Base-by-base conservation (phyloP, 2,329 filamentous ascomycete species). In the Scopulariopsis brevicaulis region DNA sequence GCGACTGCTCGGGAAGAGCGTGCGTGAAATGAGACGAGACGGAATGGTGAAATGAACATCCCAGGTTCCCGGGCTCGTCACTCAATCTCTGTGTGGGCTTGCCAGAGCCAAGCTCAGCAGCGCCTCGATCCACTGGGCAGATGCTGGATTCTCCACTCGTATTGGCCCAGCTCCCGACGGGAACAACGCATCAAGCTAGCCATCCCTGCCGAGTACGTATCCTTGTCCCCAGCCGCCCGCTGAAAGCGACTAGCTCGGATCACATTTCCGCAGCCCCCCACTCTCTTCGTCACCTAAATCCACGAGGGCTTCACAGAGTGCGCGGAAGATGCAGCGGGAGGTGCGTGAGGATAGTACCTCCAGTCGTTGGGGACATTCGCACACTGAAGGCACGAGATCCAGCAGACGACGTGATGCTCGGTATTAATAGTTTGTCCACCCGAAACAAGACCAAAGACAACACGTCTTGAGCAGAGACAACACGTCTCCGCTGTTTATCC, bases 141-240 rank as follows among this genome's bases (percentile, higher is more conserved):
- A 57, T 57, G 28, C 55, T 57, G 48, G 55, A 22, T 40, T 53
- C 55, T 46, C n/a, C 18, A 40, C 40, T 28, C 5, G 22, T 25
- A 58, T 58, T 58, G 56, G 56, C 20, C 37, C 34, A 53, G 55
- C 46, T 43, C 20, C 55, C 48, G 32, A 32, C 51, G 48, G 37
- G 53, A 52, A 34, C 57, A 58, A 55, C 57, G 55, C 57, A 58
- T 58, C 57, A 58, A 58, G 52, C 57, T 54, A 32, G 48, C 10
- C 37, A 46, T 51, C 46, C 24, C 51, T 46, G 28, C 8, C 28
- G 28, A 32, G 28, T 32, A 32, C 22, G n/a, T 35, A 40, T 58
- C 35, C 37, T 22, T 12, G n/a, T 22, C 28, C 37, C 56, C 56
- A 58, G 56, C 56, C 56, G 56, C 56, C 51, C 43, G 6, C 28